Conservation (phyloP, 345 rosid genomes). For the Angophora floribunda region DNA sequence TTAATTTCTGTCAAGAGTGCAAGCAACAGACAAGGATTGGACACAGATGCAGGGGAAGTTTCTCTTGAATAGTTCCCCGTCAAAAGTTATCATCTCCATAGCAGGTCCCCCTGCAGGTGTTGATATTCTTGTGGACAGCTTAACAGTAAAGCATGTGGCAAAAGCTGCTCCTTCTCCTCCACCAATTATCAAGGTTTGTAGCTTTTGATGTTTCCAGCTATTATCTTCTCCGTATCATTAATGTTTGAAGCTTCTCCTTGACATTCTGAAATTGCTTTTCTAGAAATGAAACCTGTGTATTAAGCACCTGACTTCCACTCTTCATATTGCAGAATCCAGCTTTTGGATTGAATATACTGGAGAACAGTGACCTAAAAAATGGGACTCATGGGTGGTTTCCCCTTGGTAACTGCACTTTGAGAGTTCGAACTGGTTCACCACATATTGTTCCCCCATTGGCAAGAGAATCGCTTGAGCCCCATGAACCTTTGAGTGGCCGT, state of each 20-base stretch:
- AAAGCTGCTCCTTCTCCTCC: slow-evolving; percentile 52
- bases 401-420: slow-evolving; percentile 73
- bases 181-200: slow-evolving; percentile 60
- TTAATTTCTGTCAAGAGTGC: slow-evolving; percentile 27
- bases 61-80: slow-evolving; percentile 69
- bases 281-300: background rate
- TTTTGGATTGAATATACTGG: slow-evolving; percentile 64
- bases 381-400: slow-evolving; percentile 82
- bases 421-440: slow-evolving; percentile 68
- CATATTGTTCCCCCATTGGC: slow-evolving; percentile 73
- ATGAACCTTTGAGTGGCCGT: slow-evolving; percentile 65
- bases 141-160: slow-evolving; percentile 64
- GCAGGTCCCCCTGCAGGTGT: slow-evolving; percentile 95
- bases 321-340: slow-evolving; percentile 44
- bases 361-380: slow-evolving; percentile 54
- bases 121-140: slow-evolving; percentile 72
- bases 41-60: slow-evolving; percentile 70
- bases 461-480: slow-evolving; percentile 57
- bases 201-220: background rate
- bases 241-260: background rate
- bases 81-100: slow-evolving; percentile 66
- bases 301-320: background rate
- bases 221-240: background rate
- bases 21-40: slow-evolving; percentile 83
- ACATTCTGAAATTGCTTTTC: background rate